These are phyloP conservation scores for Phialophora macrospora DNA, from an alignment of 2,329 filamentous ascomycete genomes.

Conservation along the genomic window DNA sequence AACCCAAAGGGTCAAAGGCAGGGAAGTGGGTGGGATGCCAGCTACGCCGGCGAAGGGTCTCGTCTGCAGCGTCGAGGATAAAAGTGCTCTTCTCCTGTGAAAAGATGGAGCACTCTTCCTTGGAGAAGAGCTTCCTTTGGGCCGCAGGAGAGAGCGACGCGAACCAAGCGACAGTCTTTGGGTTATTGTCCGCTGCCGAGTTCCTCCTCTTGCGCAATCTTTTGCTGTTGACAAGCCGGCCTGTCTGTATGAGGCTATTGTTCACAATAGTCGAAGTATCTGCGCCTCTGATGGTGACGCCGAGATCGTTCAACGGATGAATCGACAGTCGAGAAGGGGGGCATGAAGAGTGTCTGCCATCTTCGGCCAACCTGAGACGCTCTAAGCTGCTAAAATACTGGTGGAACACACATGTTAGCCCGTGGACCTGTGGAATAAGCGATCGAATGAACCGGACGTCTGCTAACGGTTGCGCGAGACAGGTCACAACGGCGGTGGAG, in stretches of 20 bases:
- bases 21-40: constrained; percentile 37
- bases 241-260: constrained; percentile 18
- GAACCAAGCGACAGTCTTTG: constrained; percentile 63
- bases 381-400: constrained; percentile 45
- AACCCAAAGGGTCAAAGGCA: constrained; percentile 39
- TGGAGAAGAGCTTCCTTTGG: constrained; percentile 70
- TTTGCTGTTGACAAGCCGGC: constrained; percentile 19
- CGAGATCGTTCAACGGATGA: constrained; percentile 20
- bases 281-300: constrained; percentile 21
- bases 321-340: constrained; percentile 29
- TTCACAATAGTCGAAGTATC: constrained; percentile 21
- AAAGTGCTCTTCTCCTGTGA: constrained; percentile 59
- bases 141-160: constrained; percentile 73
- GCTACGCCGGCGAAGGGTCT: constrained; percentile 54
- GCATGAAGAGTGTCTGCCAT: constrained; percentile 31
- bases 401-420: constrained; percentile 39
- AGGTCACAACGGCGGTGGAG: constrained; percentile 21
- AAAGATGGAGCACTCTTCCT: constrained; percentile 70
- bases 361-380: constrained; percentile 43
- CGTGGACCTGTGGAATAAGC: constrained; percentile 31
- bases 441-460: constrained; percentile 26
- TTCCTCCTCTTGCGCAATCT: constrained; percentile 25
- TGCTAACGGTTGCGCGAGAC: constrained; percentile 17
- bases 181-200: constrained; percentile 27
- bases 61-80: constrained; percentile 64